Evolutionary conservation across 352 stramenopile genomes (phyloP), one percentile per base, ranked within the genome.

Genomic region (Globisporangium splendens): DNA sequence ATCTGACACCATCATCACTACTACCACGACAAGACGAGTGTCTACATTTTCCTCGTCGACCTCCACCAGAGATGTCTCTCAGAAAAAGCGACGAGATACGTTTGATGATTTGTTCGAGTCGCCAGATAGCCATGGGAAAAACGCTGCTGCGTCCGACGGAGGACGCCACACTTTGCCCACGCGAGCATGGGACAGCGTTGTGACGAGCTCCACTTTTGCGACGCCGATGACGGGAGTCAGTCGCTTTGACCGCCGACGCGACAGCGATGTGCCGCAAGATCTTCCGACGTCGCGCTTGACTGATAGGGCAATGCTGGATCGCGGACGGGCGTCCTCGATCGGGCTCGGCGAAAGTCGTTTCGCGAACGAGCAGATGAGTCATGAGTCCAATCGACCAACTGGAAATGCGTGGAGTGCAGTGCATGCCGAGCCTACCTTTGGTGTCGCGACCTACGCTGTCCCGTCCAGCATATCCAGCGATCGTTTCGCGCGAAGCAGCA

Each of bases 101-200:
- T 93, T 93, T 60, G 80, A 91, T 61, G 73, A 83, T 52, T 60
- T 93, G 15, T 93, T 93, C 22, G 74, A 79, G 33, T 88, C 79
- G n/a, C 80, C 83, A 13, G 81, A 73, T 54, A 55, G 41, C 17
- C 33, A 56, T 20, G 28, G 22, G 10, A 35, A 35, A 35, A 35
- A 35, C 28, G 28, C 28, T 35, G 17, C 21, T 15, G 18, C 31
- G 14, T n/a, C 43, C 14, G 28, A 35, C 28, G 28, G 28, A 35
- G 28, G 28, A 35, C 28, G 28, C 28, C 28, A 35, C 28, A 35
- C 28, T 41, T 31, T 55, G 14, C 38, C 56, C 2, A 38, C 42
- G 2, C 46, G 50, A n/a, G 46, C 60, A 8, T 70, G 63, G 63
- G 43, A 44, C 22, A 48, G 43, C 7, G 28, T 67, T 15, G 14